Percentiles rank a stretch among this genome's conserved stretches.
Evolutionary conservation across 2,329 filamentous ascomycete species (phyloP).

Genomic region (Penicillium sp.): DNA sequence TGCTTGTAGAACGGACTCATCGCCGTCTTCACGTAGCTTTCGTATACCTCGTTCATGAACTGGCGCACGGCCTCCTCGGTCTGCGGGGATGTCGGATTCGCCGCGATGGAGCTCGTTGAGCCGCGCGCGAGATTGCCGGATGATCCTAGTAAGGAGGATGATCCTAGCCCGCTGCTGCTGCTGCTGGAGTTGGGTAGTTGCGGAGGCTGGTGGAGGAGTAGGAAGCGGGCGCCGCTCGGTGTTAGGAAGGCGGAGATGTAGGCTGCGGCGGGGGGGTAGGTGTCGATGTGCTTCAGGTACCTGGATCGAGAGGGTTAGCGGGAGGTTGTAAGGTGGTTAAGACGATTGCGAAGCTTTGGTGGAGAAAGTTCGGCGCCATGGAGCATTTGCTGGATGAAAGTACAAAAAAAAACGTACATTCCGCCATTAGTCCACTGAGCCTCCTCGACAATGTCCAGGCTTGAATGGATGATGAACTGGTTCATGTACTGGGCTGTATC

Average conservation of each 20-base stretch:
- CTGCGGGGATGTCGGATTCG: constrained; percentile 83
- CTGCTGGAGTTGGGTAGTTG: constrained; percentile 44
- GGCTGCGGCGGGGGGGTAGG: constrained; percentile 80
- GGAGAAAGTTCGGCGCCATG: too few relatives aligned
- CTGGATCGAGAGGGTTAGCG: constrained; percentile 48
- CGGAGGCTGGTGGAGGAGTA: constrained; percentile 83
- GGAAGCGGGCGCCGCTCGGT: constrained; percentile 87
- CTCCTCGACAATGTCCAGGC: constrained; percentile 93
- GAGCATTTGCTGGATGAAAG: not conserved
- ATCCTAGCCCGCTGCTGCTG: constrained; percentile 23
- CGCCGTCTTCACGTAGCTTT: constrained; percentile 92
- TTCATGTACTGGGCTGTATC: constrained; percentile 91
- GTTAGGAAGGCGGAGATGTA: constrained; percentile 96
- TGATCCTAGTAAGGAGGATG: constrained; percentile 35
- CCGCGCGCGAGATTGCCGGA: constrained; percentile 40
- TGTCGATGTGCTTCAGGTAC: constrained; percentile 96
- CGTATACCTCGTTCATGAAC: constrained; percentile 95
- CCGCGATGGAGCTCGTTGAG: constrained; percentile 70
- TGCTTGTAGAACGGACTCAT: constrained; percentile 96
- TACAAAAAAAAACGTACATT: constrained; percentile 59
- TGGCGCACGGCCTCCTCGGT: constrained; percentile 94
- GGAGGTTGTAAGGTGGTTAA: not conserved
- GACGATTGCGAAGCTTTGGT: not conserved
- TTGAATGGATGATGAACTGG: constrained; percentile 94
- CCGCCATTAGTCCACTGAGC: constrained; percentile 87